Percentiles rank a stretch among this genome's conserved stretches.
Evolutionary conservation across 2,329 filamentous ascomycete species (phyloP).

Genomic region (Thielaviopsis cerberus): DNA sequence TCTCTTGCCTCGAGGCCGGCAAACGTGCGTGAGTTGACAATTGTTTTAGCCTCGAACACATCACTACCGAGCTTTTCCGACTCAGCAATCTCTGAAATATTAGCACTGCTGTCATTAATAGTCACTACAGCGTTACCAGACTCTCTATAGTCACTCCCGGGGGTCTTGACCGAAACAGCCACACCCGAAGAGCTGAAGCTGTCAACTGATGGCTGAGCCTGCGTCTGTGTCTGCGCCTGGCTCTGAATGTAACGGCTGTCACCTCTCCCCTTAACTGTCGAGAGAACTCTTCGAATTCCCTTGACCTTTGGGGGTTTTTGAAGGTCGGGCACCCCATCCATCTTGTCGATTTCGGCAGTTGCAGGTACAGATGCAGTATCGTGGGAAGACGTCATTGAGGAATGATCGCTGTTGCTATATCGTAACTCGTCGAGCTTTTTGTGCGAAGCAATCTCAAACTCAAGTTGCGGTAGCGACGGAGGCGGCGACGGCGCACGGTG

Average conservation of each 20-base stretch:
- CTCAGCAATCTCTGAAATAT: not conserved
- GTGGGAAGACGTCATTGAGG: not conserved
- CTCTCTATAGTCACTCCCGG: not conserved
- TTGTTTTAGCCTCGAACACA: not conserved
- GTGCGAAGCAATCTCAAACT: not conserved
- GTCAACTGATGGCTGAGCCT: not conserved
- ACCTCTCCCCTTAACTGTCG: slow-evolving; percentile 2
- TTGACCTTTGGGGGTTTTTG: not conserved
- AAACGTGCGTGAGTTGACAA: not conserved
- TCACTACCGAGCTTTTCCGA: not conserved
- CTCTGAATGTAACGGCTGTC: not conserved
- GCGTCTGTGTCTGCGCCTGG: not conserved
- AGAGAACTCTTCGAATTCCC: slow-evolving; percentile 8
- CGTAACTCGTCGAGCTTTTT: not conserved
- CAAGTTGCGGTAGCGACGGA: not conserved
- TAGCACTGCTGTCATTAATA: not conserved
- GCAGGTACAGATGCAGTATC: not conserved
- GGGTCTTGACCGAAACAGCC: not conserved
- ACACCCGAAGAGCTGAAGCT: not conserved
- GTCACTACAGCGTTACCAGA: not conserved
- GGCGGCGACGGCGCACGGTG: not conserved
- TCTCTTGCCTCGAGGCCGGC: not conserved
- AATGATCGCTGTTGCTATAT: not conserved
- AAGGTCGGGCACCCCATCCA: not conserved
- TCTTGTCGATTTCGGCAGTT: not conserved